phyloP scores from a whole-genome alignment of 2,329 filamentous ascomycete species.

The Colletotrichum sp. region DNA sequence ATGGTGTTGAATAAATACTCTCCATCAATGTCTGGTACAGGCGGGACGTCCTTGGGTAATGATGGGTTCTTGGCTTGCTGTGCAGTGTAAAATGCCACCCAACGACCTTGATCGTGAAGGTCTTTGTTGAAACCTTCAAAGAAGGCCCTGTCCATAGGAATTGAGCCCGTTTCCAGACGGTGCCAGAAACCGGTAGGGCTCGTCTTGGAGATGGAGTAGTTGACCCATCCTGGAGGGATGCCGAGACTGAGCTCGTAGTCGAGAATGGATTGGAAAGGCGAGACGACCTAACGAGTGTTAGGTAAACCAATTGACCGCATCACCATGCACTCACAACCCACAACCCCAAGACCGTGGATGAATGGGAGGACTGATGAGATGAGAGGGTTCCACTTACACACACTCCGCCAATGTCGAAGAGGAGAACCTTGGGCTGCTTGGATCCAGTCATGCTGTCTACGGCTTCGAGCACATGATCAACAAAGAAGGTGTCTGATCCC shows the following conservation, averaged over 20 bases:
- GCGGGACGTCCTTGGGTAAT: conserved; percentile 52
- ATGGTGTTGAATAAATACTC: conserved; percentile 87
- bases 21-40: conserved; percentile 75
- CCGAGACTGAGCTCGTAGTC: conserved; percentile 81
- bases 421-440: conserved; percentile 71
- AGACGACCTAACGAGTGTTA: conserved; percentile 68
- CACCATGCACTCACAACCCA: not conserved
- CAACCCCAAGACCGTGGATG: not conserved
- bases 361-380: not conserved
- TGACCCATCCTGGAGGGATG: conserved; percentile 90
- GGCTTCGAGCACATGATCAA: conserved; percentile 33
- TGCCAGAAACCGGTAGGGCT: conserved; percentile 87
- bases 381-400: conserved; percentile 70
- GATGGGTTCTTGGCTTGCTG: conserved; percentile 46
- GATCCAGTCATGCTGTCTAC: conserved; percentile 44
- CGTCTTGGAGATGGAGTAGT: conserved; percentile 83
- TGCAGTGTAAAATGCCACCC: conserved; percentile 67
- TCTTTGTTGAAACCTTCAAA: conserved; percentile 79
- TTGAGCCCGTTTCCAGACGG: conserved; percentile 81
- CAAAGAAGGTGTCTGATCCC: conserved; percentile 18
- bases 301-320: not conserved
- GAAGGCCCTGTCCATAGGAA: conserved; percentile 75
- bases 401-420: conserved; percentile 97
- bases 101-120: conserved; percentile 68
- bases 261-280: conserved; percentile 90